phyloP scores from a whole-genome alignment of 23 red algal genomes.

The Chondrus crispus region DNA sequence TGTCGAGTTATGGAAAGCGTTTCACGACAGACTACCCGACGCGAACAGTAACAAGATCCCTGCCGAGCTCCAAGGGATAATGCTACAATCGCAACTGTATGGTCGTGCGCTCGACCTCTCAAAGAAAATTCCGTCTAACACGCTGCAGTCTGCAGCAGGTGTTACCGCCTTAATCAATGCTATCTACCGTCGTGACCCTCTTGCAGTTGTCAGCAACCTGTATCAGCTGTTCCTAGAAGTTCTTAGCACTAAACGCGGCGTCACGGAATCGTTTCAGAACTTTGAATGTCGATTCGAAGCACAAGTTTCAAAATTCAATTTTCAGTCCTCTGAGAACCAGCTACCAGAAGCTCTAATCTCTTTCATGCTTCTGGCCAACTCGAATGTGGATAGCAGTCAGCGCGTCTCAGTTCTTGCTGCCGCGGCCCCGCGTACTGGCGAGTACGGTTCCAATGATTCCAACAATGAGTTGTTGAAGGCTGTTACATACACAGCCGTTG shows the following conservation, averaged over 20 bases:
- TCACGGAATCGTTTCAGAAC: neutral
- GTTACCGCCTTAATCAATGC: neutral
- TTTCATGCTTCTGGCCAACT: neutral
- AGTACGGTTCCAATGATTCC: neutral
- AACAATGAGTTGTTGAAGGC: slow-evolving; percentile 33
- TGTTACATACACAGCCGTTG: neutral
- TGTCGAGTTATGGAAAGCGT: neutral
- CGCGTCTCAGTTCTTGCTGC: slow-evolving; percentile 15
- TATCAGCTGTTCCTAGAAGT: neutral
- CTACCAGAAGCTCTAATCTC: neutral
- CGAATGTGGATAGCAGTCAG: neutral
- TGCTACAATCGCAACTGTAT: slow-evolving; percentile 9
- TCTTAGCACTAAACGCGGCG: neutral
- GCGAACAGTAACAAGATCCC: slow-evolving; percentile 8
- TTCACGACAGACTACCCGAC: slow-evolving; percentile 15
- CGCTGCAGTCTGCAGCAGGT: neutral
- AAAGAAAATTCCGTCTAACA: neutral
- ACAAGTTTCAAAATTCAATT: neutral
- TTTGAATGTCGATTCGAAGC: neutral
- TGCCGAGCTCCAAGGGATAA: neutral
- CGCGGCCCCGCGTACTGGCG: neutral
- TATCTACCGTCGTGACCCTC: slow-evolving; percentile 3
- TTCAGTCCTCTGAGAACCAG: neutral
- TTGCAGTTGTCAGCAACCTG: neutral
- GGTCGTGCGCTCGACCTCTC: neutral